These are phyloP conservation scores for Pezicula rhizophila DNA, from an alignment of 2,329 filamentous ascomycete species.

Conservation along the genomic window DNA sequence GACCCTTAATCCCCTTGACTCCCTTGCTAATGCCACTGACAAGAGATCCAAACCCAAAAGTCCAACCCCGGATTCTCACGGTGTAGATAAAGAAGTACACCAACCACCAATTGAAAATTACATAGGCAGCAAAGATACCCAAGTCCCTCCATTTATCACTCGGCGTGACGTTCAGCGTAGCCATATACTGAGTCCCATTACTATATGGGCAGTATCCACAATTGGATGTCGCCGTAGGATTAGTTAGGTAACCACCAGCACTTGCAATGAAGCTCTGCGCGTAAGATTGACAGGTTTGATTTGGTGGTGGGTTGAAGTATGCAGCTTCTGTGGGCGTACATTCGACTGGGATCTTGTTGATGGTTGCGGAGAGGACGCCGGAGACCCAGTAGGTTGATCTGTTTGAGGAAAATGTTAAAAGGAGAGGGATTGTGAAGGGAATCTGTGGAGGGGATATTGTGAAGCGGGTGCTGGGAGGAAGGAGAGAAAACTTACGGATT, in stretches of 20 bases:
- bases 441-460: neutral
- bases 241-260: slow-evolving; percentile 56
- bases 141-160: slow-evolving; percentile 67
- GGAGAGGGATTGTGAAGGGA: neutral
- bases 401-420: slow-evolving; percentile 43
- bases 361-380: slow-evolving; percentile 59
- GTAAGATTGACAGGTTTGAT: slow-evolving; percentile 59
- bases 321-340: slow-evolving; percentile 51
- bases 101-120: slow-evolving; percentile 62
- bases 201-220: slow-evolving; percentile 68
- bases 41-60: slow-evolving; percentile 58
- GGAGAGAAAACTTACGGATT: slow-evolving; percentile 41
- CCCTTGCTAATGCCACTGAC: slow-evolving; percentile 42
- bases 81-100: slow-evolving; percentile 76
- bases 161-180: slow-evolving; percentile 42
- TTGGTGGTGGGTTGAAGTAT: slow-evolving; percentile 57
- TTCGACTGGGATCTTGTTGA: slow-evolving; percentile 43
- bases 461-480: too few species aligned
- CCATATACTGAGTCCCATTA: slow-evolving; percentile 57
- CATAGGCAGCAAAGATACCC: slow-evolving; percentile 67
- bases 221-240: slow-evolving; percentile 47
- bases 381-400: slow-evolving; percentile 68
- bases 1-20: slow-evolving; percentile 29
- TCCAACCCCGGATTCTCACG: slow-evolving; percentile 64
- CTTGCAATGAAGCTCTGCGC: slow-evolving; percentile 50